Base-by-base conservation (phyloP, 495 filamentous ascomycete genomes). In the Zalerion maritima region DNA sequence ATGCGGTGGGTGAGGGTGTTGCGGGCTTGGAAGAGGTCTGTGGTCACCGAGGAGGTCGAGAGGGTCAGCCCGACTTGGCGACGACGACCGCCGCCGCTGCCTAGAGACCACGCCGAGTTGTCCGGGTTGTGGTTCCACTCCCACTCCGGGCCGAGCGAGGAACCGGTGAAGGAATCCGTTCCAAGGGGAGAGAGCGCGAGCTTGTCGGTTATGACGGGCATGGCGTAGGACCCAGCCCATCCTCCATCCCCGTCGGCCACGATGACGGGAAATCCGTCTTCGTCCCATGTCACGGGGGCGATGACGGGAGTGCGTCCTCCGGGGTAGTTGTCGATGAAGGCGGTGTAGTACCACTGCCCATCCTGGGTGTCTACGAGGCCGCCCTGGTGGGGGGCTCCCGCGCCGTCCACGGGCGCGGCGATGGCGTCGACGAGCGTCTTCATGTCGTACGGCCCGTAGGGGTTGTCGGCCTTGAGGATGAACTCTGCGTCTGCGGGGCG, bases 41-140 rank as follows among this genome's bases (percentile, higher is more conserved):
- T 45, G 5, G 68, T 73, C 2, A 71, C 53, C 1, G 57, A 58
- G 6, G 60, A 64, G 1, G 67, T 64, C 11, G 37, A 34, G n/a
- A 75, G 43, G 3, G 46, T 51, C 5, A 75, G 29, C 1, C 51
- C 55, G n/a, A n/a, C n/a, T n/a, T n/a, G n/a, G n/a, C n/a, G n/a
- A n/a, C n/a, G n/a, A n/a, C n/a, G n/a, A 2, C 52, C 50, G 2
- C 38, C 37, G 15, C 29, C 16, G 7, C 23, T 21, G 22, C 24
- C 29, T 25, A 46, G 24, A 14, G 18, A 5, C 18, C 23, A 61
- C 27, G 49, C 55, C 9, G 35, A 41, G 18, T 45, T 45, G 21
- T 73, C 64, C 0, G 69, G 69, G 32, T 72, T 71, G 24, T 73
- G 68, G 39, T 75, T 75, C 69, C 71, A 75, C 38, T 75, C 69